Evolutionary conservation across 139 green algal species (phyloP).

Genomic region (Micractinium sp.): DNA sequence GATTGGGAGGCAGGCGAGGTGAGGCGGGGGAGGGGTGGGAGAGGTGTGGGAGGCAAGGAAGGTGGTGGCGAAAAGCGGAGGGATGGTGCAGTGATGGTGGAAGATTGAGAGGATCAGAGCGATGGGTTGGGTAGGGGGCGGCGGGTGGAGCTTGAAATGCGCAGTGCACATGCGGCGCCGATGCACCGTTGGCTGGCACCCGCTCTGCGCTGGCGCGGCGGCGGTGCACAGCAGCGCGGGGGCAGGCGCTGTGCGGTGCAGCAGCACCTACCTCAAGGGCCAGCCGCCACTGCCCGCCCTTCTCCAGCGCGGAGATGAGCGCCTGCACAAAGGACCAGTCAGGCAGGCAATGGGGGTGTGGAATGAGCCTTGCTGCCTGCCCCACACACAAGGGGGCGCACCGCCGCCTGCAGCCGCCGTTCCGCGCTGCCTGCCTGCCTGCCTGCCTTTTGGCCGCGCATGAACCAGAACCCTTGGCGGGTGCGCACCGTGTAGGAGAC

Average conservation of each 20-base stretch:
- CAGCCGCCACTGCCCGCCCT: slow-evolving; percentile 51
- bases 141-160: neutral
- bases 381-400: neutral
- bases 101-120: neutral
- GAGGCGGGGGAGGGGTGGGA: slow-evolving; percentile 86
- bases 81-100: neutral
- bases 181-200: slow-evolving; percentile 8
- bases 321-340: slow-evolving; percentile 50
- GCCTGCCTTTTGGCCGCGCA: neutral
- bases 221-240: slow-evolving; percentile 42
- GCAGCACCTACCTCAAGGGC: slow-evolving; percentile 59
- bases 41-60: slow-evolving; percentile 49
- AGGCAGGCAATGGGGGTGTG: slow-evolving; percentile 28
- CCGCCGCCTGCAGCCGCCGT: neutral
- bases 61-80: slow-evolving; percentile 12
- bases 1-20: slow-evolving; percentile 16
- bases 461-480: no score
- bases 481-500: slow-evolving; percentile 53
- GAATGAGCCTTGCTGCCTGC: neutral
- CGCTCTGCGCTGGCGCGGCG: slow-evolving; percentile 32
- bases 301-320: slow-evolving; percentile 74
- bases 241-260: neutral
- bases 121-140: neutral
- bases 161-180: neutral
- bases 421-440: neutral